Percentiles rank a stretch among this genome's conserved stretches.
Conservation (phyloP, 371 early-diverging fungal genomes). For the Phascolomyces articulosus region DNA sequence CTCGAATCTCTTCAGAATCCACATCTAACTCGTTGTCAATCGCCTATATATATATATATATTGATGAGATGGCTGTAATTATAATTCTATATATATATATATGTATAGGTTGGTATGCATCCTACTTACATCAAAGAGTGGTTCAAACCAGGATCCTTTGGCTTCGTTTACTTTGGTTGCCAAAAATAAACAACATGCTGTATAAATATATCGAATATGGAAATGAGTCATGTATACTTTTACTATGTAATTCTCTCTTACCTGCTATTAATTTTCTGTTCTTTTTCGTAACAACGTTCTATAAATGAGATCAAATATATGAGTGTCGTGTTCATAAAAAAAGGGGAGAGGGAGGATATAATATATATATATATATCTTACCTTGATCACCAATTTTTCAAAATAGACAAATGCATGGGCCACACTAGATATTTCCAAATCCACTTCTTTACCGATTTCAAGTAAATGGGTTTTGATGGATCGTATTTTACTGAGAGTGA, state of each 20-base stretch:
- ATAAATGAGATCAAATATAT: constrained; percentile 7
- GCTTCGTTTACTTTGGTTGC: constrained; percentile 89
- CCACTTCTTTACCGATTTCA: constrained; percentile 42
- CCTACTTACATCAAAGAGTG: constrained; percentile 32
- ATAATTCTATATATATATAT: neutral
- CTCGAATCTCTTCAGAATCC: constrained; percentile 75
- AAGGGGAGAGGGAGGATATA: too few relatives aligned
- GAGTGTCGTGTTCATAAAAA: too few relatives aligned
- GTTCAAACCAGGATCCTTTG: constrained; percentile 58
- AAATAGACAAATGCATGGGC: constrained; percentile 91
- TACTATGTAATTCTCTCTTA: constrained; percentile 27
- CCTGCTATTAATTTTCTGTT: constrained; percentile 85
- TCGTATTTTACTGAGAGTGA: constrained; percentile 83
- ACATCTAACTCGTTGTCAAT: constrained; percentile 67
- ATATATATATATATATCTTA: constrained; percentile 12
- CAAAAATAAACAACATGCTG: constrained; percentile 77
- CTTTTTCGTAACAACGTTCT: constrained; percentile 73
- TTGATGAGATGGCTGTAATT: too few relatives aligned
- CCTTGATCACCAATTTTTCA: constrained; percentile 87
- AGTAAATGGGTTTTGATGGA: constrained; percentile 71
- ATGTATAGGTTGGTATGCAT: neutral
- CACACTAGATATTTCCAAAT: constrained; percentile 90
- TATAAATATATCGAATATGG: constrained; percentile 1
- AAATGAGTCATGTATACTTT: neutral
- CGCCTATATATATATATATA: constrained; percentile 19